phyloP scores from a whole-genome alignment of 768 basidiomycete genomes.

The Pleurotus platypus region DNA sequence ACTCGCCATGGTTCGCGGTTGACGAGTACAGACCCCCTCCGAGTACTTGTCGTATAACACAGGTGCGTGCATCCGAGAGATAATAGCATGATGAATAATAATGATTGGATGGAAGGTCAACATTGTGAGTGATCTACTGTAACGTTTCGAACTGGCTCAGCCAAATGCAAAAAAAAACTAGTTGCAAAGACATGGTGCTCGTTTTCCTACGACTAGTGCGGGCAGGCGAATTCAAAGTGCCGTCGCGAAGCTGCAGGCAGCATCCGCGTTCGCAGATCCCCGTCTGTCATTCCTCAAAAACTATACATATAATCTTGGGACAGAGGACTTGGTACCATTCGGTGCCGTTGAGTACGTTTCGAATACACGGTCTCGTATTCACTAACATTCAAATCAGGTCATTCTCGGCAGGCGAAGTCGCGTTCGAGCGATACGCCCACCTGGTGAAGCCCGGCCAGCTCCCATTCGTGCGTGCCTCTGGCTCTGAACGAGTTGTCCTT shows the following conservation, averaged over 20 bases:
- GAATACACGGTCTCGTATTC: neutral
- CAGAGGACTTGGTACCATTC: constrained; percentile 57
- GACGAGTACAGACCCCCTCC: constrained; percentile 44
- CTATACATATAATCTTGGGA: constrained; percentile 58
- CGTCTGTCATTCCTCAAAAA: constrained; percentile 53
- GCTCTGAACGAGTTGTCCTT: constrained; percentile 54
- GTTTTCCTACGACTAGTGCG: constrained; percentile 63
- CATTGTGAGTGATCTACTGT: constrained; percentile 39
- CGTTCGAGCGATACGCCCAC: constrained; percentile 50
- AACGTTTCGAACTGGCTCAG: neutral
- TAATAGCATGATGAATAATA: too few relatives aligned
- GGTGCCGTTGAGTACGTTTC: constrained; percentile 60
- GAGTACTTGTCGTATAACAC: constrained; percentile 46
- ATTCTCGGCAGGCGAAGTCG: constrained; percentile 46
- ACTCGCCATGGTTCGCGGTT: constrained; percentile 56
- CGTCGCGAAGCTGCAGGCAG: constrained; percentile 51
- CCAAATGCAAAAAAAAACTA: constrained; percentile 20
- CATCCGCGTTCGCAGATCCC: constrained; percentile 37
- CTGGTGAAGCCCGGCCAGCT: constrained; percentile 39
- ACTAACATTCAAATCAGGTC: constrained; percentile 27
- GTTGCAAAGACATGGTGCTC: constrained; percentile 81
- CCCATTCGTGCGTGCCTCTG: constrained; percentile 48
- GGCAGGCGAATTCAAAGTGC: constrained; percentile 38
- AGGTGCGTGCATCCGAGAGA: constrained; percentile 32
- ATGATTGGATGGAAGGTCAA: constrained; percentile 40